phyloP scores from a whole-genome alignment of 1,284 basidiomycete genomes.

The Sanghuangporus baumii region DNA sequence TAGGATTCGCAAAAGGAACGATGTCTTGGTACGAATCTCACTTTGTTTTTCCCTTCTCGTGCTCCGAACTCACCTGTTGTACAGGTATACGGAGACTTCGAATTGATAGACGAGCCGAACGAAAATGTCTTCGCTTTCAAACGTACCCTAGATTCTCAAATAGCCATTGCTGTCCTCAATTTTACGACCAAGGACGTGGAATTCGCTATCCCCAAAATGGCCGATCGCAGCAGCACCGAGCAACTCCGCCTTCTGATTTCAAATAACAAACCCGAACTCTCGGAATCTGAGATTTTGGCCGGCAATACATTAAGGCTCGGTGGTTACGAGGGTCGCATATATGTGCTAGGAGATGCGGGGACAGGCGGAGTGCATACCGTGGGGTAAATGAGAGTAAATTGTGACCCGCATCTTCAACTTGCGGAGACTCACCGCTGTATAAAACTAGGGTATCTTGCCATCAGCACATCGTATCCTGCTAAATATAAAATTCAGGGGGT shows the following conservation, averaged over 20 bases:
- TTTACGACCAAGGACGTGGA: slow-evolving; percentile 35
- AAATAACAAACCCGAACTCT: slow-evolving; percentile 16
- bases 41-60: background rate
- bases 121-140: slow-evolving; percentile 53
- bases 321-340: slow-evolving; percentile 34
- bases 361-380: background rate
- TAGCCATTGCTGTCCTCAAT: slow-evolving; percentile 47
- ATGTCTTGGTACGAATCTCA: slow-evolving; percentile 41
- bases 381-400: background rate
- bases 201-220: slow-evolving; percentile 19
- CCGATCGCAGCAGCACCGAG: slow-evolving; percentile 26
- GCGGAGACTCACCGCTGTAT: no score
- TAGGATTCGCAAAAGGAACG: slow-evolving; percentile 44
- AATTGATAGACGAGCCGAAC: slow-evolving; percentile 37
- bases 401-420: background rate
- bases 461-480: no score
- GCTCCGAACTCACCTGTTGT: background rate
- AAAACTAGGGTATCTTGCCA: no score
- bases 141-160: slow-evolving; percentile 34
- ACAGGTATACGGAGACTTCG: slow-evolving; percentile 56
- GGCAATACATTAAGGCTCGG: slow-evolving; percentile 20
- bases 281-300: slow-evolving; percentile 7
- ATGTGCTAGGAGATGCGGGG: slow-evolving; percentile 14
- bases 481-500: no score
- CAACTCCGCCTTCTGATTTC: slow-evolving; percentile 20